Base-by-base conservation (phyloP, 495 filamentous ascomycete genomes). In the Lasiosphaeria ovina region DNA sequence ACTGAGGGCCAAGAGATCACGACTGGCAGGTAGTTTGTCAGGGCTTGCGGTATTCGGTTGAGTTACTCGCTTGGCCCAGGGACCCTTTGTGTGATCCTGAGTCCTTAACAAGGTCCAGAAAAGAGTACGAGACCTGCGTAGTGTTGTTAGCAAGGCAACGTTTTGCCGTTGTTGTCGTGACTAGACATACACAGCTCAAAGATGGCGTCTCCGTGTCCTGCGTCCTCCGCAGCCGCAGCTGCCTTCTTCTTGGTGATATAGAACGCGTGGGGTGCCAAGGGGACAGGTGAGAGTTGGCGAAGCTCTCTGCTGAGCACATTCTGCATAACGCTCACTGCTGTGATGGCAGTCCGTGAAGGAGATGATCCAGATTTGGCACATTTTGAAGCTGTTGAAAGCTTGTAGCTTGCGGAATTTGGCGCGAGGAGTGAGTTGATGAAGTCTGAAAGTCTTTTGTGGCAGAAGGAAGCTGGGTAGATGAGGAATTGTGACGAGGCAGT, bases 361-460 rank as follows among this genome's bases (percentile, higher is more conserved):
- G 17, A 51, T 51, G 32, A 51, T 35, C 49, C 49, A 51, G 11
- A 32, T 51, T 51, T 51, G 49, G 17, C 49, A 51, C 49, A 51
- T 51, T 8, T 17, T 51, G 49, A 14, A 33, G 6, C 3, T n/a
- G 12, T 51, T 51, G n/a, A 9, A 32, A 31, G 16, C n/a, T 31
- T 31, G 6, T 51, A 24, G 4, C 32, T 35, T 31, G 49, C 6
- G 49, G 49, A 47, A 47, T 47, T 47, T 5, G 44, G 44, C 6
- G 12, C 16, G 12, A 11, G 12, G 6, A 47, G 44, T 47, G 44
- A n/a, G 12, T 4, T 11, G 12, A n/a, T n/a, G 44, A 47, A n/a
- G 12, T 47, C 12, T 47, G 44, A 14, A 14, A n/a, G 17, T 31
- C 16, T 51, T 8, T 50, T 50, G 17, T 11, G 16, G 49, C 10